A percentile compares a stretch with the other conserved stretches of the same genome.
phyloP scores from a whole-genome alignment of 768 basidiomycete species.

The Pleurotus salmoneostramineus region DNA sequence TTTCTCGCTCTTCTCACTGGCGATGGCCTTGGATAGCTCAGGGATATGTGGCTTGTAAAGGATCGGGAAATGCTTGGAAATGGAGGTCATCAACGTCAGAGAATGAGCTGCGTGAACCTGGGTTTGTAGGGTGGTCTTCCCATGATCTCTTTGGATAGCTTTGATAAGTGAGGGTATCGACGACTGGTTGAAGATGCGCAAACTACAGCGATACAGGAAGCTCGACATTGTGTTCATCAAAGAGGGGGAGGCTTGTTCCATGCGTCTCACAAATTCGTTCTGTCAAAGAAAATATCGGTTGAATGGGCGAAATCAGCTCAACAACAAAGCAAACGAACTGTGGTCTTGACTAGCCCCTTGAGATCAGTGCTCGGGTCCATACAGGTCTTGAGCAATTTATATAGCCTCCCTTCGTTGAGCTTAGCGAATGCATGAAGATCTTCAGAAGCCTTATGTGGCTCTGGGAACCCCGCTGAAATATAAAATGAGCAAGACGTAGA shows the following conservation, averaged over 20 bases:
- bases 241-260: constrained; percentile 65
- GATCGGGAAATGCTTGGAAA: constrained; percentile 74
- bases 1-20: constrained; percentile 52
- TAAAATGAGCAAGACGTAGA: constrained; percentile 6
- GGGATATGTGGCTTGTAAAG: constrained; percentile 71
- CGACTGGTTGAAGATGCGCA: constrained; percentile 80
- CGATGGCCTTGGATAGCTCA: constrained; percentile 72
- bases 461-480: constrained; percentile 49
- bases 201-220: constrained; percentile 66
- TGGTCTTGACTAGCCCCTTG: constrained; percentile 73
- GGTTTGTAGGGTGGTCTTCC: constrained; percentile 29
- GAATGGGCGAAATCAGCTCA: neutral
- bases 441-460: constrained; percentile 69
- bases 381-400: constrained; percentile 78
- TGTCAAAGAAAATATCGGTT: constrained; percentile 21
- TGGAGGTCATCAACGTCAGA: constrained; percentile 45
- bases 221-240: constrained; percentile 64
- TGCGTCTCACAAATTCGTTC: constrained; percentile 74
- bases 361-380: constrained; percentile 84
- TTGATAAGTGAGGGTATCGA: constrained; percentile 80
- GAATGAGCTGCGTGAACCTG: constrained; percentile 42
- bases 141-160: constrained; percentile 49
- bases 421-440: constrained; percentile 84
- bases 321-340: constrained; percentile 39
- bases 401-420: constrained; percentile 80